These are phyloP conservation scores for Colletotrichum plurivorum DNA, from an alignment of 2,329 filamentous ascomycete genomes.

Conservation along the genomic window DNA sequence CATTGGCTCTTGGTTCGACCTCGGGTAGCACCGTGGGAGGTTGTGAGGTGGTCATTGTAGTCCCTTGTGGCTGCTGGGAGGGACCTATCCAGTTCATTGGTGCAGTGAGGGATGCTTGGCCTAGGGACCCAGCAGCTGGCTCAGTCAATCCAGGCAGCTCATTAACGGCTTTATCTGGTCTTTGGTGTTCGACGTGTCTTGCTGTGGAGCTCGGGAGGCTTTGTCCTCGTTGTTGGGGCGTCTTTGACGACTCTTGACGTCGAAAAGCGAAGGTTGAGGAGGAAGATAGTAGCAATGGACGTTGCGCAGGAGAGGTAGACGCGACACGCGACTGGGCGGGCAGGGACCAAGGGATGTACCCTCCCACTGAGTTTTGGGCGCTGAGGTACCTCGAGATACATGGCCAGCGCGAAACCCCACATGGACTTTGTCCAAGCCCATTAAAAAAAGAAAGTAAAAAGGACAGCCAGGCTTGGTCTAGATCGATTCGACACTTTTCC, in stretches of 20 bases:
- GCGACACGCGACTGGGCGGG: constrained; percentile 30
- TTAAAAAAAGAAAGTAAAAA: constrained; percentile 2
- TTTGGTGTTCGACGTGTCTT: background rate
- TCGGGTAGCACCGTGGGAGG: background rate
- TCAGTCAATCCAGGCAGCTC: no score
- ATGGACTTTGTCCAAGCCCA: background rate
- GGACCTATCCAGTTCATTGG: no score
- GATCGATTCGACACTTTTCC: background rate
- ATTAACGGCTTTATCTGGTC: background rate
- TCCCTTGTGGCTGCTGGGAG: constrained; percentile 2
- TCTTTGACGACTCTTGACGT: background rate
- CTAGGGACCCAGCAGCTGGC: no score
- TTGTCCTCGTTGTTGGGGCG: background rate
- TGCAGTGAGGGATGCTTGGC: no score
- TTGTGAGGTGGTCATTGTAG: constrained; percentile 15
- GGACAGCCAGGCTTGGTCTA: background rate
- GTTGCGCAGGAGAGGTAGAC: constrained; percentile 5
- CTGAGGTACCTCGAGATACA: constrained; percentile 21
- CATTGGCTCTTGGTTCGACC: background rate
- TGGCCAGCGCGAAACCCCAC: background rate
- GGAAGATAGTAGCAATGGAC: background rate
- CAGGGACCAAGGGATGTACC: constrained; percentile 10
- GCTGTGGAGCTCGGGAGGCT: no score
- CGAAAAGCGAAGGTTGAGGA: background rate
- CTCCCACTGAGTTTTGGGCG: background rate